Percentiles rank a stretch among this genome's conserved stretches.
Evolutionary conservation across 2,329 filamentous ascomycete genomes (phyloP).

Genomic region (Talaromyces sp.): DNA sequence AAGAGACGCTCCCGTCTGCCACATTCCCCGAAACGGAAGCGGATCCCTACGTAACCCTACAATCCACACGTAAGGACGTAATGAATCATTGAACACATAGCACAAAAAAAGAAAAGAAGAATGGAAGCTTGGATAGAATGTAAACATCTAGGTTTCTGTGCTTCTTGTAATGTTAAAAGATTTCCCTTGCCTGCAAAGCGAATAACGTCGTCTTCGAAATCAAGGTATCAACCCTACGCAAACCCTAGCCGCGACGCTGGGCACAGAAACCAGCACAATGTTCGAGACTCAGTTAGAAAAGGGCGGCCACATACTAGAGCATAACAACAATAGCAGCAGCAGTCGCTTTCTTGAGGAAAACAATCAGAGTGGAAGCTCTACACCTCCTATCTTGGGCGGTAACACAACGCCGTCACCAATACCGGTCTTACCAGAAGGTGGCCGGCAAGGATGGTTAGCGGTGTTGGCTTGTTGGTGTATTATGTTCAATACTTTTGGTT

Average conservation of each 20-base stretch:
- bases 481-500: slow-evolving; percentile 19
- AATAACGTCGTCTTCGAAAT: not conserved
- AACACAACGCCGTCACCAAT: not conserved
- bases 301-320: not conserved
- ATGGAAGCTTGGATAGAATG: not conserved
- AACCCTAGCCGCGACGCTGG: not conserved
- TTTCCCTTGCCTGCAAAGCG: not conserved
- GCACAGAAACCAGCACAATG: not conserved
- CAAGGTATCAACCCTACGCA: not conserved
- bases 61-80: not conserved
- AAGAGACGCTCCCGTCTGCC: not conserved
- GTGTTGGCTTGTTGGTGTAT: slow-evolving; percentile 16
- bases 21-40: slow-evolving; percentile 7
- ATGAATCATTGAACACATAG: not conserved
- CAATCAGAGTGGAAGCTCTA: not conserved
- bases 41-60: slow-evolving; percentile 8
- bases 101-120: not conserved
- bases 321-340: not conserved
- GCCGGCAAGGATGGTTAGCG: slow-evolving; percentile 9
- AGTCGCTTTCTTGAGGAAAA: not conserved
- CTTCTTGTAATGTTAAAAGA: not conserved
- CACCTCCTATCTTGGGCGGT: not conserved
- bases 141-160: not conserved
- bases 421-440: slow-evolving; percentile 10
- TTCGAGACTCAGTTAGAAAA: not conserved